A percentile compares a stretch with the other conserved stretches of the same genome.
These are phyloP conservation scores for Monilinia laxa DNA, from an alignment of 2,329 filamentous ascomycete species.

Conservation along the genomic window DNA sequence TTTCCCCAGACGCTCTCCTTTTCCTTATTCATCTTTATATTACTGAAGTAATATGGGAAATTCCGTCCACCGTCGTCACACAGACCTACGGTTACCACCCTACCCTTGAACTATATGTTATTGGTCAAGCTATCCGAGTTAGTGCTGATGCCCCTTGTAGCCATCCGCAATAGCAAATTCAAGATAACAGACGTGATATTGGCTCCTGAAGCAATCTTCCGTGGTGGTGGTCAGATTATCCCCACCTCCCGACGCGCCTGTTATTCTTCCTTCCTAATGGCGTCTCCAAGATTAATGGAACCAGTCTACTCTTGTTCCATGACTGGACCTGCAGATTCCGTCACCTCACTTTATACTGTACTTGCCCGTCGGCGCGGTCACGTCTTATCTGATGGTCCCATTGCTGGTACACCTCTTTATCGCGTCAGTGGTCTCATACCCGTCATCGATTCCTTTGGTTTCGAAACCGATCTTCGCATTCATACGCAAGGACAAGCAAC, in stretches of 20 bases:
- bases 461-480: conserved; percentile 95
- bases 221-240: conserved; percentile 95
- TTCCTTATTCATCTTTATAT: neutral
- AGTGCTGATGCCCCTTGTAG: conserved; percentile 47
- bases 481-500: conserved; percentile 92
- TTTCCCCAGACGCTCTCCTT: conserved; percentile 13
- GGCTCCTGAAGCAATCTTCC: conserved; percentile 86
- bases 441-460: conserved; percentile 96
- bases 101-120: conserved; percentile 22
- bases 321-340: conserved; percentile 86
- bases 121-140: conserved; percentile 28
- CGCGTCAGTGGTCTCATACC: conserved; percentile 87
- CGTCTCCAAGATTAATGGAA: conserved; percentile 93
- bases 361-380: conserved; percentile 86
- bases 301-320: conserved; percentile 91
- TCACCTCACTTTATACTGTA: conserved; percentile 87
- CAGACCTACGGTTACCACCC: neutral
- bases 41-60: conserved; percentile 17
- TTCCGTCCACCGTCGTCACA: conserved; percentile 15
- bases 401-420: conserved; percentile 92
- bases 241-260: conserved; percentile 89
- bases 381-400: conserved; percentile 88
- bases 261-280: conserved; percentile 97
- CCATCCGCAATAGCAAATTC: conserved; percentile 97
- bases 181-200: conserved; percentile 88